phyloP scores from a whole-genome alignment of 495 filamentous ascomycete genomes.

The Annulohypoxylon maeteangense region DNA sequence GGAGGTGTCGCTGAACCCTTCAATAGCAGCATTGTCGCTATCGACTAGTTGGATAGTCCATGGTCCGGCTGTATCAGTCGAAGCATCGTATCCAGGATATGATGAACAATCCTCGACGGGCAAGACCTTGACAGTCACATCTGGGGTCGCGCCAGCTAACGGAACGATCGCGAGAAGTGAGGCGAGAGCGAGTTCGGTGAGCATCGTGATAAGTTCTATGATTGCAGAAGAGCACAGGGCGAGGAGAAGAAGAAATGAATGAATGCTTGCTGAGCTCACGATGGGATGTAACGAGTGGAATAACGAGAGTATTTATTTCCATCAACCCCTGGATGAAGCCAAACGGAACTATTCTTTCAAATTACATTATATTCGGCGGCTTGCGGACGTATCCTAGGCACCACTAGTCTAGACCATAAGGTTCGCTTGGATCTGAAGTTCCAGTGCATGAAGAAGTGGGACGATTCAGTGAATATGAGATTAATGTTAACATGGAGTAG shows the following conservation, averaged over 20 bases:
- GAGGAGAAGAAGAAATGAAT: neutral
- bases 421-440: neutral
- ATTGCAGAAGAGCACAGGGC: neutral
- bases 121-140: constrained; percentile 42
- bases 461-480: constrained; percentile 29
- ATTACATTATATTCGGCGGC: neutral
- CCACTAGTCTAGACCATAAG: constrained; percentile 18
- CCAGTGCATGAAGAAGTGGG: constrained; percentile 28
- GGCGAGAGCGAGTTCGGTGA: constrained; percentile 31
- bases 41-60: constrained; percentile 43
- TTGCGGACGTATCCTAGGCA: constrained; percentile 1
- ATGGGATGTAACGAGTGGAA: neutral
- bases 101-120: constrained; percentile 43
- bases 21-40: constrained; percentile 46
- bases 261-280: neutral
- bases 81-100: constrained; percentile 43
- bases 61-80: constrained; percentile 45
- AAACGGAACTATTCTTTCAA: neutral
- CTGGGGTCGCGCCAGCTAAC: constrained; percentile 35
- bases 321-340: constrained; percentile 11
- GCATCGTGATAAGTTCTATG: constrained; percentile 17
- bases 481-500: constrained; percentile 6
- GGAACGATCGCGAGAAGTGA: constrained; percentile 37
- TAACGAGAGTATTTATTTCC: constrained; percentile 20
- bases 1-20: constrained; percentile 45